phyloP scores from a whole-genome alignment of 805 yeast genomes.

The Candida andamanensis region DNA sequence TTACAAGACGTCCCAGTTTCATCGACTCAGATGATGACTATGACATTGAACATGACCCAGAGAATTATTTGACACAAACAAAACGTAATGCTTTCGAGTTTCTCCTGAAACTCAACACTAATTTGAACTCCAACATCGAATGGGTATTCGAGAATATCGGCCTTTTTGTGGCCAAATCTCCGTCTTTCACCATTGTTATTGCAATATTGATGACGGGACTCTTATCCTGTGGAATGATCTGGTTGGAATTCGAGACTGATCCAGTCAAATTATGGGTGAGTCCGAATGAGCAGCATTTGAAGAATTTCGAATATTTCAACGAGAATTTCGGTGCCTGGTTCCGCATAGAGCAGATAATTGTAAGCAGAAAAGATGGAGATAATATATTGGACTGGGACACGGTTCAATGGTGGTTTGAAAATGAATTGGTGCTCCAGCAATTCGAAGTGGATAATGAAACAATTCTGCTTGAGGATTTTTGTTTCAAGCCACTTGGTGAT shows the following conservation, averaged over 20 bases:
- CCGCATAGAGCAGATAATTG: conserved; percentile 77
- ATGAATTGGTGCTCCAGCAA: conserved; percentile 48
- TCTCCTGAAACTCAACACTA: neutral
- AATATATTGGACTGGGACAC: conserved; percentile 64
- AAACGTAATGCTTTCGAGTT: conserved; percentile 2
- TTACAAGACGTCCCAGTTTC: neutral
- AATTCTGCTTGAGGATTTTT: conserved; percentile 53
- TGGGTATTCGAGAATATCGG: conserved; percentile 48
- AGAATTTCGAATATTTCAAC: conserved; percentile 68
- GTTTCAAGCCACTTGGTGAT: conserved; percentile 79
- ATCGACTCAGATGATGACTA: neutral
- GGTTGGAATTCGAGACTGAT: conserved; percentile 61
- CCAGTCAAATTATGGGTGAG: conserved; percentile 92
- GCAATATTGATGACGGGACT: conserved; percentile 32
- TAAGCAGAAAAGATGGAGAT: conserved; percentile 54
- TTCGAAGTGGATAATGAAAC: conserved; percentile 20
- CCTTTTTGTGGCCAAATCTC: conserved; percentile 54
- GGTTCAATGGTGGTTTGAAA: conserved; percentile 84
- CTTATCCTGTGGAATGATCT: conserved; percentile 47
- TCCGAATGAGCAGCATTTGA: conserved; percentile 61
- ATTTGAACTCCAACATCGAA: conserved; percentile 13
- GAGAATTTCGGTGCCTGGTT: conserved; percentile 86
- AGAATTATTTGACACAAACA: neutral
- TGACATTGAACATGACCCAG: neutral
- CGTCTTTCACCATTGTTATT: conserved; percentile 30